phyloP scores from a whole-genome alignment of 257 asterid species.

The Ballota nigra region DNA sequence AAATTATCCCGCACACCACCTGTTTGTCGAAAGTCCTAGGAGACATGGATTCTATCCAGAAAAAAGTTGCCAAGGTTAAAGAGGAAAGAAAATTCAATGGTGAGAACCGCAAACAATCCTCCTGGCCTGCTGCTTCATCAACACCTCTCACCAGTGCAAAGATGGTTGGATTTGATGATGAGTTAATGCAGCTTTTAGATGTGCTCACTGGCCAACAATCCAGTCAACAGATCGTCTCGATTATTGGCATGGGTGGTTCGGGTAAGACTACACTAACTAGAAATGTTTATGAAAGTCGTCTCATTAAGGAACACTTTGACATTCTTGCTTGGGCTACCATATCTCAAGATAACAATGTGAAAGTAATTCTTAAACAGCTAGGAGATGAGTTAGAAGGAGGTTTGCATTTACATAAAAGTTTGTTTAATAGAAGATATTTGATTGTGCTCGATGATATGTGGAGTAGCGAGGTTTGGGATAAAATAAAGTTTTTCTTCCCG shows the following conservation, averaged over 20 bases:
- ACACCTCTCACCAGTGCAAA: neutral
- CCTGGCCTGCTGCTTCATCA: neutral
- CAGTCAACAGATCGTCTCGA: neutral
- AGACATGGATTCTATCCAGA: neutral
- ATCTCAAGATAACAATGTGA: neutral
- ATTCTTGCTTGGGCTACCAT: neutral
- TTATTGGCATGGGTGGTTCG: neutral
- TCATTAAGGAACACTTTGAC: neutral
- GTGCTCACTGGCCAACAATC: neutral
- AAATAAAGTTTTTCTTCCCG: neutral
- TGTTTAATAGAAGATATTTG: conserved; percentile 3
- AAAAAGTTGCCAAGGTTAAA: neutral
- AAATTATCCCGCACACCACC: neutral
- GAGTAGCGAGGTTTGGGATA: neutral
- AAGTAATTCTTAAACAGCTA: neutral
- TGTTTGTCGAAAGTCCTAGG: neutral
- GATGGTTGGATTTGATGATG: neutral
- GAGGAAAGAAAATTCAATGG: neutral
- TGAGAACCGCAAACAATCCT: neutral
- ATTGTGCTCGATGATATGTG: neutral
- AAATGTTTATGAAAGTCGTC: neutral
- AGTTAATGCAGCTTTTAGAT: neutral
- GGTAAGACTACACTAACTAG: neutral
- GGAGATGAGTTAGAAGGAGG: neutral
- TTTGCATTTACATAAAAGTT: neutral